Evolutionary conservation across 2,329 filamentous ascomycete genomes (phyloP).

Genomic region (Didymella arachidicola): DNA sequence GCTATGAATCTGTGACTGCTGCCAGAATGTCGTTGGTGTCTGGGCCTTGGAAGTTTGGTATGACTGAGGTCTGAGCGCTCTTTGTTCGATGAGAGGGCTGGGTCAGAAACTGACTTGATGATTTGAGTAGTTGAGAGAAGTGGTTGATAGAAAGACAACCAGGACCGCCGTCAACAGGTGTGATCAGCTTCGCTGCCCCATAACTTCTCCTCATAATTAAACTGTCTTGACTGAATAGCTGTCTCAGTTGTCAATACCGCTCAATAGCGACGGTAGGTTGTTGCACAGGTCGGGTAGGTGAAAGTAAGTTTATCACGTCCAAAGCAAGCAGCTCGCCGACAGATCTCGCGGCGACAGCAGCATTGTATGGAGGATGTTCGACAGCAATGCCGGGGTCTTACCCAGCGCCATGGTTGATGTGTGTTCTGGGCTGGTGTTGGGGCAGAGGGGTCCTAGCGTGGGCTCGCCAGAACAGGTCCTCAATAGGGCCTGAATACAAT

Average conservation of each 20-base stretch:
- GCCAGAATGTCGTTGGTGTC: neutral
- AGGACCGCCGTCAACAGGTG: neutral
- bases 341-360: neutral
- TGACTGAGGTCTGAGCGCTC: neutral
- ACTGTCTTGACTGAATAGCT: constrained; percentile 18
- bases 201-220: neutral
- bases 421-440: constrained; percentile 1
- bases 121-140: neutral
- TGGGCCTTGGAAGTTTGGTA: neutral
- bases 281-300: constrained; percentile 22
- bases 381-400: constrained; percentile 5
- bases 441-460: constrained; percentile 2
- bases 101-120: neutral
- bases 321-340: constrained; percentile 9
- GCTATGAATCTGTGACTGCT: neutral
- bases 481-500: constrained; percentile 16
- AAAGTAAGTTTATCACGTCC: constrained; percentile 20
- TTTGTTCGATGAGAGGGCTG: neutral
- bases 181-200: neutral
- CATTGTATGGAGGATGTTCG: constrained; percentile 14
- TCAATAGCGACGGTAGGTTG: constrained; percentile 33
- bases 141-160: neutral
- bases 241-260: constrained; percentile 33
- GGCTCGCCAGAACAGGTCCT: constrained; percentile 7
- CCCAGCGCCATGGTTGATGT: constrained; percentile 8